phyloP scores from a whole-genome alignment of 192 early-diverging fungal genomes.

The Backusella psychrophila region DNA sequence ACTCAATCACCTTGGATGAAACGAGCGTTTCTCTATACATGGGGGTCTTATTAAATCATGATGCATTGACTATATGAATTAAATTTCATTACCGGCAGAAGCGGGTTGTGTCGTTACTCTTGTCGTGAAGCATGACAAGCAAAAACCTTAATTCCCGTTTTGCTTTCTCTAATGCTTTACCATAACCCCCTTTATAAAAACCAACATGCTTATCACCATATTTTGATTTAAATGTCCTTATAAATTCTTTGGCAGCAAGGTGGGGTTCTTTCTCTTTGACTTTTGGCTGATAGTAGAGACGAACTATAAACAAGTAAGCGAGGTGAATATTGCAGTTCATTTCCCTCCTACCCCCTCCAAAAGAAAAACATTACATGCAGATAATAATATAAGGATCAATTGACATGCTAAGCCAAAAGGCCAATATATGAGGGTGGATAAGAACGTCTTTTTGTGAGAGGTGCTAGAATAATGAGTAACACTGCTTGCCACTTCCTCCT shows the following conservation, averaged over 20 bases:
- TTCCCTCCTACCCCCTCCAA: background rate
- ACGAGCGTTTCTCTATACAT: slow-evolving; percentile 45
- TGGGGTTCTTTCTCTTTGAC: slow-evolving; percentile 44
- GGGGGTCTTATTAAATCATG: too few species aligned
- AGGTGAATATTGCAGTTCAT: background rate
- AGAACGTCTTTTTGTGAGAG: background rate
- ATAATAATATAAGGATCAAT: background rate
- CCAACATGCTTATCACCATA: slow-evolving; percentile 71
- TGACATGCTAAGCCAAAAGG: slow-evolving; percentile 47
- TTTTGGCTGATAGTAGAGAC: background rate
- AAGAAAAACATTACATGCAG: slow-evolving; percentile 17
- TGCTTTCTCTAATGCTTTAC: slow-evolving; percentile 63
- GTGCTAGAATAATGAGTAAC: background rate
- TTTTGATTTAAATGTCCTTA: slow-evolving; percentile 64
- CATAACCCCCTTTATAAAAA: slow-evolving; percentile 70
- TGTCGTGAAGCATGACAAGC: slow-evolving; percentile 70
- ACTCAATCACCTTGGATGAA: slow-evolving; percentile 23
- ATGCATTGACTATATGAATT: background rate
- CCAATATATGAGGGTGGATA: slow-evolving; percentile 34
- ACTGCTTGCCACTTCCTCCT: background rate
- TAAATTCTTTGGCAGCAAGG: slow-evolving; percentile 61
- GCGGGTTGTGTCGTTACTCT: slow-evolving; percentile 74
- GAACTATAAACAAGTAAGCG: background rate
- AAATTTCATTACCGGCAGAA: slow-evolving; percentile 55
- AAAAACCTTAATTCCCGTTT: slow-evolving; percentile 71